A percentile compares a stretch with the other conserved stretches of the same genome.
Evolutionary conservation across 2,329 filamentous ascomycete genomes (phyloP).

Genomic region (Emergomyces africanus): DNA sequence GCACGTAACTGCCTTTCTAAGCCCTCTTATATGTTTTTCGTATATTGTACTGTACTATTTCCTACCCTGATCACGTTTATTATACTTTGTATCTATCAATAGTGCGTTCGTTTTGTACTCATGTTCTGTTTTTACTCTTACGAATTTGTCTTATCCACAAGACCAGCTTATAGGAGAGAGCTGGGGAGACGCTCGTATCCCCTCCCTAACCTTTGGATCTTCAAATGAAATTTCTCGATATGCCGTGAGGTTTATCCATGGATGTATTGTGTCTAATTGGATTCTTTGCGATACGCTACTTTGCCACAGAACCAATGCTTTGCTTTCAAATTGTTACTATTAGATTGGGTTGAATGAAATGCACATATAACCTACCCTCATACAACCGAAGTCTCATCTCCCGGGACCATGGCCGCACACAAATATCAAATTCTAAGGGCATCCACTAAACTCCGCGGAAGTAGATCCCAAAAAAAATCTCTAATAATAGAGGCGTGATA

Average conservation of each 20-base stretch:
- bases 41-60: background rate
- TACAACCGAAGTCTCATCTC: background rate
- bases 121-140: background rate
- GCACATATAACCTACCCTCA: background rate
- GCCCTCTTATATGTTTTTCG: background rate
- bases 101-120: background rate
- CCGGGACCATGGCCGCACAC: rapidly evolving
- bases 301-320: background rate
- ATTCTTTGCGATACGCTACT: background rate
- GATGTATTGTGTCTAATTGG: background rate
- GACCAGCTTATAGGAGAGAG: background rate
- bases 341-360: background rate
- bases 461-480: background rate
- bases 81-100: background rate
- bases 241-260: background rate
- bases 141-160: background rate
- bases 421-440: background rate
- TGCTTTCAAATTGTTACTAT: background rate
- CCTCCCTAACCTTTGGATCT: background rate
- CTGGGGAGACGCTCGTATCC: background rate
- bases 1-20: background rate
- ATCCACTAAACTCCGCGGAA: background rate
- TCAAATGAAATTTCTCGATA: background rate
- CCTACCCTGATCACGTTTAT: background rate
- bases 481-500: background rate